Conservation (phyloP, 1,139 yeast species). For the Taiozyma onychis region DNA sequence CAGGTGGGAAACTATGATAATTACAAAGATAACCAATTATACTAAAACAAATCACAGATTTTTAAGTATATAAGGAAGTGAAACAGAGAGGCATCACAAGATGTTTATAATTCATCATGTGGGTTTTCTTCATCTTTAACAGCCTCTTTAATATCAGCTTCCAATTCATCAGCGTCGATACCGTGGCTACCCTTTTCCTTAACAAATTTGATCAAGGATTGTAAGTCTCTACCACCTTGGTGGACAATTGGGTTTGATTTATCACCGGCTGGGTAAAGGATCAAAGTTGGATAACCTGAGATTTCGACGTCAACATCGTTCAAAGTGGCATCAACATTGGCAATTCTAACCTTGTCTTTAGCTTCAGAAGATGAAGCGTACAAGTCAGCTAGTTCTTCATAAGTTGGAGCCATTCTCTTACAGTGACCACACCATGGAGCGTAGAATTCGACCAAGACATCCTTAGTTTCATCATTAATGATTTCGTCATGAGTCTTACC, state of each 20-base stretch:
- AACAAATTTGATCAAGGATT: constrained; percentile 64
- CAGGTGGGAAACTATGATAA: constrained; percentile 18
- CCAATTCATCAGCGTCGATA: constrained; percentile 45
- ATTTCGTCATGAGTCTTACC: constrained; percentile 77
- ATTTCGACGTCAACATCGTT: constrained; percentile 84
- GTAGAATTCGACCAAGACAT: constrained; percentile 87
- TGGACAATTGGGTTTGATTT: constrained; percentile 65
- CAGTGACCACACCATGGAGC: constrained; percentile 99
- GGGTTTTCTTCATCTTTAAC: constrained; percentile 5
- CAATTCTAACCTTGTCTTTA: constrained; percentile 58
- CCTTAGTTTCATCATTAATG: constrained; percentile 65
- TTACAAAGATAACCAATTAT: background rate
- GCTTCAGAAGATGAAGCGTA: constrained; percentile 43
- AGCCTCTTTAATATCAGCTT: constrained; percentile 25
- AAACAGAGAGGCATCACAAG: background rate
- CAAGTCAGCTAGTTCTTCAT: constrained; percentile 78
- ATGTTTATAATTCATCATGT: constrained; percentile 19
- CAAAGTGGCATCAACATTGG: constrained; percentile 82
- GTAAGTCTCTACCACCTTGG: constrained; percentile 71
- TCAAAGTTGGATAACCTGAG: constrained; percentile 89
- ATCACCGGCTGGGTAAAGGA: constrained; percentile 90
- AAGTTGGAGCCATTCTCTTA: constrained; percentile 88
- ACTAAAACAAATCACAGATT: background rate
- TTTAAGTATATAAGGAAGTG: background rate
- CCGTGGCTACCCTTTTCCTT: constrained; percentile 55